Percentiles rank a stretch among this genome's conserved stretches.
These are phyloP conservation scores for Pelargonium cotyledonis DNA, from an alignment of 441 rosid genomes.

Conservation along the genomic window DNA sequence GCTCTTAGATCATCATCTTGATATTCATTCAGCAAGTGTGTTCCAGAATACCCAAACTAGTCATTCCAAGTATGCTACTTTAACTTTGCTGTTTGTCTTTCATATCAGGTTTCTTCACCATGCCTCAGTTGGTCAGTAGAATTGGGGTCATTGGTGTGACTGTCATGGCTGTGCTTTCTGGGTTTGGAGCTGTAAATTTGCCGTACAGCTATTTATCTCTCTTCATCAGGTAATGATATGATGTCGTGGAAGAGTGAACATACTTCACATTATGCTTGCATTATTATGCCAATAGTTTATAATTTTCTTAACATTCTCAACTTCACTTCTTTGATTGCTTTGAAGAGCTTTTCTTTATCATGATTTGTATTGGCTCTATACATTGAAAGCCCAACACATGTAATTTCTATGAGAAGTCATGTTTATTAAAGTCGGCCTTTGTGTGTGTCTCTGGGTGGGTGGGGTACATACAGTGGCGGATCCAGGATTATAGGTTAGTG, in stretches of 20 bases:
- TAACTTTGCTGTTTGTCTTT: conserved; percentile 12
- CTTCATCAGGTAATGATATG: conserved; percentile 52
- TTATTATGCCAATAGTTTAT: not conserved
- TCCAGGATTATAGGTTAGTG: too few relatives aligned
- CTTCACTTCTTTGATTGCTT: not conserved
- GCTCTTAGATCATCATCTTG: not conserved
- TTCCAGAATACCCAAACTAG: not conserved
- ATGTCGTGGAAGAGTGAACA: not conserved
- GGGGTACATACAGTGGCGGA: not conserved
- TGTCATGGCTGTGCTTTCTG: conserved; percentile 95
- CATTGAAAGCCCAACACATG: not conserved
- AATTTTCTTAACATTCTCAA: not conserved
- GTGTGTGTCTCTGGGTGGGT: not conserved
- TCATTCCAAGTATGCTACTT: not conserved
- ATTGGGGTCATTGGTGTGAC: conserved; percentile 98
- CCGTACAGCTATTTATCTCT: conserved; percentile 97
- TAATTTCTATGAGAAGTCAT: not conserved
- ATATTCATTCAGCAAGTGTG: not conserved
- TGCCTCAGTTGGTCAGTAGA: conserved; percentile 95
- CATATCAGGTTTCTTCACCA: conserved; percentile 79
- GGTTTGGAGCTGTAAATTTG: conserved; percentile 97
- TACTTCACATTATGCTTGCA: not conserved
- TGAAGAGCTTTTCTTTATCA: not conserved
- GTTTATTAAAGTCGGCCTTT: not conserved
- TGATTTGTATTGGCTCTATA: not conserved